phyloP scores from a whole-genome alignment of 2,329 filamentous ascomycete genomes.

The Saccharata proteae region DNA sequence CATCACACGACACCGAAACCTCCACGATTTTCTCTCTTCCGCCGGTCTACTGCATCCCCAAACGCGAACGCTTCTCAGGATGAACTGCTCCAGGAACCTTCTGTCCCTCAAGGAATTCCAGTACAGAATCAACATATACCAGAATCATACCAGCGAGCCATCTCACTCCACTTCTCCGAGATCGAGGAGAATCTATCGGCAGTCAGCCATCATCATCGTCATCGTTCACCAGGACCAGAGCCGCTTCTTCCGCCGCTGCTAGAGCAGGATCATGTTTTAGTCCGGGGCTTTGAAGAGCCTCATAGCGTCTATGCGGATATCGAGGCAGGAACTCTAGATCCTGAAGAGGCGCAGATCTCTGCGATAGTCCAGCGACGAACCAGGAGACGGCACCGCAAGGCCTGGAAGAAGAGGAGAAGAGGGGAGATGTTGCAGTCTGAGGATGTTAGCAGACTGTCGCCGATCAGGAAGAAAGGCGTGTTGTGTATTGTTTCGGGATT shows the following conservation, averaged over 20 bases:
- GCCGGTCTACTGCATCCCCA: not conserved
- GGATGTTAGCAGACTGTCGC: no score
- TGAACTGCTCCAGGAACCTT: not conserved
- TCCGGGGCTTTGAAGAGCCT: no score
- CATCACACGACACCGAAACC: conserved; percentile 3
- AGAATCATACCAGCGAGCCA: conserved; percentile 21
- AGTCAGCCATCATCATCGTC: no score
- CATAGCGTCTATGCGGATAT: no score
- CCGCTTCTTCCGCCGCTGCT: no score
- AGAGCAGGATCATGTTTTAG: no score
- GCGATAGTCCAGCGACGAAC: not conserved
- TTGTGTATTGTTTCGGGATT: conserved; percentile 51
- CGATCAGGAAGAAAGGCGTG: conserved; percentile 3
- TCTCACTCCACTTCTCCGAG: no score
- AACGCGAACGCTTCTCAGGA: not conserved
- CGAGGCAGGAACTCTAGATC: not conserved
- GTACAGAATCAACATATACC: conserved; percentile 22
- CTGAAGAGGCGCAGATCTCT: not conserved
- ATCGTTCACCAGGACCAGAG: no score
- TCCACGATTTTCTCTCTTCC: not conserved
- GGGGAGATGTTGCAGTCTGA: no score
- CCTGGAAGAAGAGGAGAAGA: no score
- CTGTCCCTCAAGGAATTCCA: no score
- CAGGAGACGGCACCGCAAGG: not conserved
- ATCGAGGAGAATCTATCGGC: no score